Evolutionary conservation across 345 rosid genomes (phyloP).

Genomic region (Citrus sp.): DNA sequence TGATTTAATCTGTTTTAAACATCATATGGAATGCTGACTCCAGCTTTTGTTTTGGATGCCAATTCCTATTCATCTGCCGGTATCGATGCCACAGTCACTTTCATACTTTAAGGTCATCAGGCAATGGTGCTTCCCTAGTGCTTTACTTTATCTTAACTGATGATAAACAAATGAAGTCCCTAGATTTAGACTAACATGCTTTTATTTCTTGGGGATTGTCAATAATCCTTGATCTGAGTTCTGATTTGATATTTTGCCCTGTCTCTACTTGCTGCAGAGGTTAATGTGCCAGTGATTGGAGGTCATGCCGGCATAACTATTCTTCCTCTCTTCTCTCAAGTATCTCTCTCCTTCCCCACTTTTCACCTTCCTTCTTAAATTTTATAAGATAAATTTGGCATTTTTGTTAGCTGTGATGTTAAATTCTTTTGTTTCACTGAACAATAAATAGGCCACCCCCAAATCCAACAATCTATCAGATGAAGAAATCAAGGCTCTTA

Average conservation of each 20-base stretch:
- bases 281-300: conserved; percentile 79
- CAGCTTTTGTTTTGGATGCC: not conserved
- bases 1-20: not conserved
- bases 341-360: conserved; percentile 15
- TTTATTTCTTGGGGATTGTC: not conserved
- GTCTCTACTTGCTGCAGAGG: conserved; percentile 38
- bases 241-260: not conserved
- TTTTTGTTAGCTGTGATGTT: not conserved
- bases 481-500: conserved; percentile 64
- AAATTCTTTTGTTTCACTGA: not conserved
- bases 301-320: conserved; percentile 85
- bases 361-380: not conserved
- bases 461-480: conserved; percentile 56
- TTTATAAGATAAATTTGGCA: not conserved
- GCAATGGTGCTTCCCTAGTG: not conserved
- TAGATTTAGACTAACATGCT: not conserved
- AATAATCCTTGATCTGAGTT: not conserved
- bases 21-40: not conserved
- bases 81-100: not conserved
- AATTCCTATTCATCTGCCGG: not conserved
- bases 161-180: not conserved
- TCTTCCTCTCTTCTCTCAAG: conserved; percentile 83
- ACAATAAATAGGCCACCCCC: conserved; percentile 56
- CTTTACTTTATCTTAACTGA: not conserved
- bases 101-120: not conserved